Evolutionary conservation across 169 alveolate species (phyloP), one percentile per base, ranked within the genome.

Genomic region (Cryptosporidium andersoni): DNA sequence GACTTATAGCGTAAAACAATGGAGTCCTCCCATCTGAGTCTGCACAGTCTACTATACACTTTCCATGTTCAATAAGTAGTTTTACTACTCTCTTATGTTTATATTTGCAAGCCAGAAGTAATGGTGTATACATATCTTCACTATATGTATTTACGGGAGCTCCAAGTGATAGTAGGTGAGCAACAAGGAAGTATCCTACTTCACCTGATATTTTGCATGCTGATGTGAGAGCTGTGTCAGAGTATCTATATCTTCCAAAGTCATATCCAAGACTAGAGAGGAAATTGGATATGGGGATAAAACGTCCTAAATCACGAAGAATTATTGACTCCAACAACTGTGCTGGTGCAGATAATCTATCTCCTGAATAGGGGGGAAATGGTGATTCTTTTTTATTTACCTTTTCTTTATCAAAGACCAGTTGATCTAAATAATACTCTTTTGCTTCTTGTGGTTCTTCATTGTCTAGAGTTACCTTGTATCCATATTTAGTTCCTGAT

Each of bases 21-120:
- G 85, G 85, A 12, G 85, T 74, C 45, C 85, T 74, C 3, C 85
- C 85, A 49, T 74, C 85, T 11, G 85, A 60, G 34, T 74, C 85
- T 1, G 85, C 51, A 11, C 51, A 56, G 49, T 74, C 85, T 25
- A 74, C 5, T 3, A 14, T 39, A 16, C 74, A 58, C 25, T 43
- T 74, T 2, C 85, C 85, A 37, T 74, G 55, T 48, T 74, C 85
- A 43, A 74, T 74, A 34, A 74, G 37, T 7, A 74, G 47, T 34
- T 51, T 14, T 25, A 74, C 67, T 14, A 74, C 85, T 47, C 60
- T 68, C 25, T 74, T 74, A n/a, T 56, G 85, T 42, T 74, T 58
- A 11, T 74, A 40, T 51, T 74, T 74, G 48, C 85, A 74, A 1
- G 85, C 85, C 1, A 58, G 14, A 14, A 74, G 62, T 12, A 74